phyloP scores from a whole-genome alignment of 305 asterid genomes.

The Stenogyne calaminthoides region DNA sequence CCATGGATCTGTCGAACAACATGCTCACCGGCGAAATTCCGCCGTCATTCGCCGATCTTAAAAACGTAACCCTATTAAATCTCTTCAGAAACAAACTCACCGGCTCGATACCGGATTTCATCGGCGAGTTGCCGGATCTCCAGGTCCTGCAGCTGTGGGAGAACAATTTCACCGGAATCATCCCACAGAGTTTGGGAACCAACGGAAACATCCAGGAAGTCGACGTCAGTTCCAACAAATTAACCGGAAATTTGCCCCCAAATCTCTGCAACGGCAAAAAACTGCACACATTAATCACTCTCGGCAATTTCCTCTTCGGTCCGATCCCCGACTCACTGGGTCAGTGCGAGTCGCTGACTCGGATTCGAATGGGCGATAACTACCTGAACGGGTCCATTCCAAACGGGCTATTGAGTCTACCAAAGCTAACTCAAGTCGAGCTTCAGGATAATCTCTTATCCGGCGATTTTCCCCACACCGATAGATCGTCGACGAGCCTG shows the following conservation, averaged over 20 bases:
- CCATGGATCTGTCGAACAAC: slow-evolving; percentile 87
- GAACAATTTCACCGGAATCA: slow-evolving; percentile 81
- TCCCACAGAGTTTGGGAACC: slow-evolving; percentile 71
- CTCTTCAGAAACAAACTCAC: slow-evolving; percentile 79
- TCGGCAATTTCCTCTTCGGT: slow-evolving; percentile 78
- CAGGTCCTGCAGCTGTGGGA: slow-evolving; percentile 91
- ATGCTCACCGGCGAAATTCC: slow-evolving; percentile 78
- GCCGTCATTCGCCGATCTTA: slow-evolving; percentile 54
- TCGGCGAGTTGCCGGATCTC: slow-evolving; percentile 72
- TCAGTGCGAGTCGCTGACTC: slow-evolving; percentile 61
- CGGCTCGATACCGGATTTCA: slow-evolving; percentile 79
- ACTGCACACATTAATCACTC: slow-evolving; percentile 64
- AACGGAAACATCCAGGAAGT: slow-evolving; percentile 62
- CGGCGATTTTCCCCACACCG: slow-evolving; percentile 63
- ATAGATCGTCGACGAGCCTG: slow-evolving; percentile 38
- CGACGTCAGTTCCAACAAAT: slow-evolving; percentile 78
- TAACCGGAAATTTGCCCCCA: slow-evolving; percentile 79
- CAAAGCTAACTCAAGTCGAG: slow-evolving; percentile 70
- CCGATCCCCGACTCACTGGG: slow-evolving; percentile 81
- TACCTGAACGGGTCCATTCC: slow-evolving; percentile 91
- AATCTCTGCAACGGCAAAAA: slow-evolving; percentile 63
- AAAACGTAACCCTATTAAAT: slow-evolving; percentile 71
- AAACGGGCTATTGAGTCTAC: slow-evolving; percentile 61
- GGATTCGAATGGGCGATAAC: slow-evolving; percentile 84
- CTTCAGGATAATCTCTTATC: slow-evolving; percentile 76